Conservation (phyloP, 805 yeast genomes). For the Saccharomycopsis lassenensis region DNA sequence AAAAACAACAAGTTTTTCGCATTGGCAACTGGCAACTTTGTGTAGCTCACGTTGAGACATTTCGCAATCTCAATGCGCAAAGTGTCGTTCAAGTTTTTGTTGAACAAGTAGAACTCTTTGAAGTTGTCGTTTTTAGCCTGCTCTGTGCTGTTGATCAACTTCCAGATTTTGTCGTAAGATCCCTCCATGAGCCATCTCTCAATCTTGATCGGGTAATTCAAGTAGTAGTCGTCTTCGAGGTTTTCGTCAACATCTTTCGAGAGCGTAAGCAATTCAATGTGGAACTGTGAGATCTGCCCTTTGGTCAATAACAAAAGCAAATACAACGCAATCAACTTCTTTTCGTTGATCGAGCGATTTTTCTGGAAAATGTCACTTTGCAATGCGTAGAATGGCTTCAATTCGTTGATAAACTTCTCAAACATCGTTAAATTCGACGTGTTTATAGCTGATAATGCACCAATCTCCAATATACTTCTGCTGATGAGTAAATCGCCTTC, state of each 20-base stretch:
- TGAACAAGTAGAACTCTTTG: conserved; percentile 70
- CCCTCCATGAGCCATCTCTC: conserved; percentile 97
- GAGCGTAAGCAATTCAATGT: conserved; percentile 53
- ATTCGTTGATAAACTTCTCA: conserved; percentile 59
- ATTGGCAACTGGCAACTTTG: conserved; percentile 65
- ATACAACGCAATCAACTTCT: conserved; percentile 67
- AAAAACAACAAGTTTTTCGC: conserved; percentile 73
- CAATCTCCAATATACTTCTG: conserved; percentile 76
- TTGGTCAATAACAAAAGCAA: conserved; percentile 67
- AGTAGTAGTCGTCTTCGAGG: conserved; percentile 56
- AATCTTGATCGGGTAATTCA: conserved; percentile 77
- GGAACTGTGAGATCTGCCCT: conserved; percentile 80
- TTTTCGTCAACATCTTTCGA: conserved; percentile 19
- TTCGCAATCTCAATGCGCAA: conserved; percentile 79
- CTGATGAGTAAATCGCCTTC: conserved; percentile 51
- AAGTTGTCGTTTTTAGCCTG: conserved; percentile 29
- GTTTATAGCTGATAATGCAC: conserved; percentile 71
- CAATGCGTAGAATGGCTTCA: conserved; percentile 61
- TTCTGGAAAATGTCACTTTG: conserved; percentile 25
- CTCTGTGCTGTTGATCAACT: conserved; percentile 44
- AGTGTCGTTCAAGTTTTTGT: conserved; percentile 62
- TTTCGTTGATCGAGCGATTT: conserved; percentile 46
- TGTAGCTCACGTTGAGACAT: conserved; percentile 72
- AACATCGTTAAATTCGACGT: conserved; percentile 51
- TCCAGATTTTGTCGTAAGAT: conserved; percentile 85